These are phyloP conservation scores for Meredithiella fracta DNA, from an alignment of 2,329 filamentous ascomycete species.

Conservation along the genomic window DNA sequence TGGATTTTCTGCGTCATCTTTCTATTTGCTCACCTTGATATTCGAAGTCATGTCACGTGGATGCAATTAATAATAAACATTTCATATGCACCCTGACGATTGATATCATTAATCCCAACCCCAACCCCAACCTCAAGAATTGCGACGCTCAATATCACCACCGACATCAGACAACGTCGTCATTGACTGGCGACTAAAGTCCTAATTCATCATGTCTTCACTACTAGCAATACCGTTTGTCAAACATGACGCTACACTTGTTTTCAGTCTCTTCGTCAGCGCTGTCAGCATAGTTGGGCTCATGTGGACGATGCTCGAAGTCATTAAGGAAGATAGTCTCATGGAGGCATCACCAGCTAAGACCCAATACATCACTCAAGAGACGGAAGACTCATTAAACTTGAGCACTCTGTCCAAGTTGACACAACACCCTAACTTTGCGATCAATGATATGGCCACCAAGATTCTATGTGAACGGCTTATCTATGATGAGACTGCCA, in stretches of 20 bases:
- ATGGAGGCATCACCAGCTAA: conserved; percentile 49
- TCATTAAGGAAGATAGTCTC: conserved; percentile 47
- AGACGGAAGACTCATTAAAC: conserved; percentile 56
- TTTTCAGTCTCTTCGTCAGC: conserved; percentile 38
- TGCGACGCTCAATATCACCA: background rate
- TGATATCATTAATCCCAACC: background rate
- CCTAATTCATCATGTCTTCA: conserved; percentile 6
- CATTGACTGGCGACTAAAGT: background rate
- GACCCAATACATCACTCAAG: conserved; percentile 57
- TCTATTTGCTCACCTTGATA: no score
- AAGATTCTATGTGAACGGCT: conserved; percentile 40
- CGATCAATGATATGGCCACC: conserved; percentile 52
- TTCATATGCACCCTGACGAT: background rate
- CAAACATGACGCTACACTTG: conserved; percentile 37
- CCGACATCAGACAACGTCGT: background rate
- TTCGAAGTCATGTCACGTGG: no score
- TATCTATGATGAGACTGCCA: conserved; percentile 39
- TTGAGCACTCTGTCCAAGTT: conserved; percentile 50
- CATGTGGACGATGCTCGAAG: conserved; percentile 41
- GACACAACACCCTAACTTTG: conserved; percentile 52
- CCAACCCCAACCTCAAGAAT: conserved; percentile 6
- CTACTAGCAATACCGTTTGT: conserved; percentile 16
- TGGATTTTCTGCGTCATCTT: no score
- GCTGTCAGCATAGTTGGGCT: conserved; percentile 40
- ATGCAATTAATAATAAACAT: no score